These are phyloP conservation scores for Senna tora DNA, from an alignment of 306 rosid species.

Conservation along the genomic window DNA sequence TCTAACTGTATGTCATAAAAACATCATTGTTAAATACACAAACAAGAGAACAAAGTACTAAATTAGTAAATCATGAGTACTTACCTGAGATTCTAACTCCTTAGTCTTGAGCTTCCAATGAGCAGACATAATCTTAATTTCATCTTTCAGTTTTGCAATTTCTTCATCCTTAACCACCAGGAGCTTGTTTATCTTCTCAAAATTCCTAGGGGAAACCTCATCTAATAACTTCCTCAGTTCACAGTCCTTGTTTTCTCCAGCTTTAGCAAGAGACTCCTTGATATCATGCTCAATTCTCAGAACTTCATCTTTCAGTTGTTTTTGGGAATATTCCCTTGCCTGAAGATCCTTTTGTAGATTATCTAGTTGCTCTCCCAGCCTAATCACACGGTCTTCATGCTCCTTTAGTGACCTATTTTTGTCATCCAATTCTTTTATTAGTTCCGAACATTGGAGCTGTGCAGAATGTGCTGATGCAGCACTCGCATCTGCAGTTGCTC, in stretches of 20 bases:
- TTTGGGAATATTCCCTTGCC: conserved; percentile 88
- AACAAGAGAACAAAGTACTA: not conserved
- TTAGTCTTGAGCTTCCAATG: conserved; percentile 93
- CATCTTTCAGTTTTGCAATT: conserved; percentile 73
- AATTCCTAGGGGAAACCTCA: conserved; percentile 83
- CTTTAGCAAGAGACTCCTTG: conserved; percentile 72
- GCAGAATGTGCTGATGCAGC: conserved; percentile 86
- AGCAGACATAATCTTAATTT: conserved; percentile 76
- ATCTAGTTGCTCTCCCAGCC: conserved; percentile 84
- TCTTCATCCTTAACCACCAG: conserved; percentile 80
- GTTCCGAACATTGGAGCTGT: conserved; percentile 68
- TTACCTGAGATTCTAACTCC: conserved; percentile 95
- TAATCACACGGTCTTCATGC: conserved; percentile 73
- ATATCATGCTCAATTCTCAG: conserved; percentile 82
- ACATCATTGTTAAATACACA: conserved; percentile 30
- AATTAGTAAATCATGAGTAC: conserved; percentile 18
- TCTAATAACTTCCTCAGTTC: conserved; percentile 78
- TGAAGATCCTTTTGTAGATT: conserved; percentile 79
- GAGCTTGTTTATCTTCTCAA: conserved; percentile 74
- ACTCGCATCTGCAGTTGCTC: conserved; percentile 83
- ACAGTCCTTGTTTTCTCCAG: conserved; percentile 66
- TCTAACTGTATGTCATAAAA: conserved; percentile 67
- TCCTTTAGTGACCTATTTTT: conserved; percentile 72
- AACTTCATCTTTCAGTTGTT: conserved; percentile 87
- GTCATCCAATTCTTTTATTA: conserved; percentile 75